These are phyloP conservation scores for Trypanosomatidae sp. DNA, from an alignment of 208 protist genomes.

Conservation along the genomic window DNA sequence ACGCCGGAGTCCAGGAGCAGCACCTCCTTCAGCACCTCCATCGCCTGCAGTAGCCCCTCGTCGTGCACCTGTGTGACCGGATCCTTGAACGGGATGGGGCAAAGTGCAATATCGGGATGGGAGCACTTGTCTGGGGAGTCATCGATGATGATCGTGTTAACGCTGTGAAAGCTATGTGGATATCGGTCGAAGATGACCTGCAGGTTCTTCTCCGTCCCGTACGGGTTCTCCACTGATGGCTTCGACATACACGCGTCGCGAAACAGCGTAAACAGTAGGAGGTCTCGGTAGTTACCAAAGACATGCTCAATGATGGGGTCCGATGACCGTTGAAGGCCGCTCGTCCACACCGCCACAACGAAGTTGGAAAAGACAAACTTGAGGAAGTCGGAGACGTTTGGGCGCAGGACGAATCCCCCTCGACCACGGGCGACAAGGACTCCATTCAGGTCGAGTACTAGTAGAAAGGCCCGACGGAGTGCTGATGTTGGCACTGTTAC, in stretches of 20 bases:
- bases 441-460: conserved; percentile 90
- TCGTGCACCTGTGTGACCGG: conserved; percentile 57
- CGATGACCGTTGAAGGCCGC: conserved; percentile 81
- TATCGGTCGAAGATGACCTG: conserved; percentile 83
- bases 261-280: conserved; percentile 83
- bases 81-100: conserved; percentile 82
- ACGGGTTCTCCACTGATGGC: conserved; percentile 62
- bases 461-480: conserved; percentile 77
- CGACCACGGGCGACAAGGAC: conserved; percentile 81
- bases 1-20: conserved; percentile 60
- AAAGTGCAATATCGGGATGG: conserved; percentile 88
- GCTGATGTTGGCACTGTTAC: conserved; percentile 52
- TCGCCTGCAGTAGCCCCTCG: conserved; percentile 59
- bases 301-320: conserved; percentile 86
- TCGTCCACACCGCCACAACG: conserved; percentile 91
- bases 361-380: conserved; percentile 89
- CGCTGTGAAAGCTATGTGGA: conserved; percentile 82
- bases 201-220: conserved; percentile 87
- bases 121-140: conserved; percentile 91
- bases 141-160: conserved; percentile 92
- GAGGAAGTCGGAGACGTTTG: conserved; percentile 76
- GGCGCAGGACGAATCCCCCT: conserved; percentile 69
- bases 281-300: conserved; percentile 75
- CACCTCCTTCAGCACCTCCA: conserved; percentile 76
- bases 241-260: conserved; percentile 63